Evolutionary conservation across 257 asterid genomes (phyloP), one percentile per base, ranked within the genome.

Genomic region (Primulina eburnea): DNA sequence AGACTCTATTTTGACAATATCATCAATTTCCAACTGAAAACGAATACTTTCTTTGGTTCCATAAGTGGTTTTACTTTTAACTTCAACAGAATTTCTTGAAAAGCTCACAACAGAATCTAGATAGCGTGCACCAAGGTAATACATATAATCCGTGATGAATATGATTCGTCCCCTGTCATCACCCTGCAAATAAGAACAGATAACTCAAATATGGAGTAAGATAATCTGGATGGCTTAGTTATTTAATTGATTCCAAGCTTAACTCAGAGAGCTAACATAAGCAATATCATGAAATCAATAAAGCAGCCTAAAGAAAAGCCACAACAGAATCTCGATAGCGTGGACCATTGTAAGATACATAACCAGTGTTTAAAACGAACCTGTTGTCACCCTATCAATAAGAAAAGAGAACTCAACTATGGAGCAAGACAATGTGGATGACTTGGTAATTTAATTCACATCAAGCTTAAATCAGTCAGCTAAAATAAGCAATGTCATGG

Each of bases 1-100:
- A 64, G 96, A 81, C 81, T 91, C 89, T 73, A 91, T 87, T 67
- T 69, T 78, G 67, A 84, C 30, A 34, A 91, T 80, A 79, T 91
- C 93, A 34, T 85, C 92, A 20, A 89, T 67, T 61, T 79, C 89
- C 82, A 84, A 75, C 64, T 71, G 86, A 82, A 89, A 37, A 71
- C 63, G 73, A 64, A 80, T 82, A 9, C 60, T 75, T 72, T 60
- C 80, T 57, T 47, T 50, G 74, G 34, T 73, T 68, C 72, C 85
- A 70, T 62, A 32, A 43, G 43, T 50, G 71, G 73, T 53, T 74
- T 62, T 79, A 67, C 85, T 75, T 81, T 76, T 85, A 68, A 82
- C 89, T 85, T 80, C 90, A 70, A 91, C 64, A 75, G 20, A 77
- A 67, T 80, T 81, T 58, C 80, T 81, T 21, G 92, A 82, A 76